phyloP scores from a whole-genome alignment of 116 monocot species.

The Papilionanthe hybrid region DNA sequence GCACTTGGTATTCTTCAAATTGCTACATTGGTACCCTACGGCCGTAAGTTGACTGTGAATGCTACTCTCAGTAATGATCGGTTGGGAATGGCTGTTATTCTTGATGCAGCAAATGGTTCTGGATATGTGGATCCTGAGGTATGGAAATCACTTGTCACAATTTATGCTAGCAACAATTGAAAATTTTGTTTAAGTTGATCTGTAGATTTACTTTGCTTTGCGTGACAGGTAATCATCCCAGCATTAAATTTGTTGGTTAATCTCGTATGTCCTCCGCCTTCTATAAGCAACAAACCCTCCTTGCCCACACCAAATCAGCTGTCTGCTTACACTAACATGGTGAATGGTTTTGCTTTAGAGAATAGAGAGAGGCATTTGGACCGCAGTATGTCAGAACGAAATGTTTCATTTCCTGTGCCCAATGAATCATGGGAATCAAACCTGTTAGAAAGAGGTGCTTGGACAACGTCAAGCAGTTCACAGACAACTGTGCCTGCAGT shows the following conservation, averaged over 20 bases:
- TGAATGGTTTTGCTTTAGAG: constrained; percentile 39
- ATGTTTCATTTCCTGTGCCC: constrained; percentile 21
- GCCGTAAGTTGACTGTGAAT: constrained; percentile 78
- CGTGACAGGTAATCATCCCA: constrained; percentile 66
- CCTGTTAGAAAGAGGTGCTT: constrained; percentile 34
- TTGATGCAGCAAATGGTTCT: constrained; percentile 79
- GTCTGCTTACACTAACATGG: constrained; percentile 25
- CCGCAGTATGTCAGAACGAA: constrained; percentile 33
- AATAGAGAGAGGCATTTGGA: constrained; percentile 59
- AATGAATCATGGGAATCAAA: constrained; percentile 44
- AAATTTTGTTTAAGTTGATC: not conserved
- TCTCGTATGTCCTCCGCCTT: constrained; percentile 97
- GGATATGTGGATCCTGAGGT: constrained; percentile 92
- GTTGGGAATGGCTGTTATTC: constrained; percentile 85
- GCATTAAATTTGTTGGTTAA: constrained; percentile 87
- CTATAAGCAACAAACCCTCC: constrained; percentile 85
- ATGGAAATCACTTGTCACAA: not conserved
- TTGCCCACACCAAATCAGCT: constrained; percentile 40
- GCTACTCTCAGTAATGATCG: constrained; percentile 91
- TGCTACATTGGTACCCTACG: constrained; percentile 73
- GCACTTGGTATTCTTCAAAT: constrained; percentile 96
- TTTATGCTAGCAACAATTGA: not conserved
- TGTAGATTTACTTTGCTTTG: constrained; percentile 2
- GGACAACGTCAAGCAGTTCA: constrained; percentile 14
- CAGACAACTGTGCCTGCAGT: constrained; percentile 19